A percentile compares a stretch with the other conserved stretches of the same genome.
Evolutionary conservation across 2,329 filamentous ascomycete species (phyloP).

Genomic region (Aureobasidium lini): DNA sequence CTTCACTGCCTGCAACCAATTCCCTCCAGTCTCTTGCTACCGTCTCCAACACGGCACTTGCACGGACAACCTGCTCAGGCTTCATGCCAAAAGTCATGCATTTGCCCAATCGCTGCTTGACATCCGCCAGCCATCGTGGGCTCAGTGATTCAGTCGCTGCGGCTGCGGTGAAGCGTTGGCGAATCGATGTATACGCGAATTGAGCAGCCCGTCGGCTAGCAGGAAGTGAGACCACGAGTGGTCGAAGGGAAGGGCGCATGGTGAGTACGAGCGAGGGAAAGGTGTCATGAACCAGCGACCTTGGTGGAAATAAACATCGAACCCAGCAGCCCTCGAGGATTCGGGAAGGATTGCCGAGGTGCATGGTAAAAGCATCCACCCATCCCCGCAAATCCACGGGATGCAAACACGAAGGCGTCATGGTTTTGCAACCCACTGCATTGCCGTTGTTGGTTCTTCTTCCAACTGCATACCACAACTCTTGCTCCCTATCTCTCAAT

Average conservation of each 20-base stretch:
- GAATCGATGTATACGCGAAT: neutral
- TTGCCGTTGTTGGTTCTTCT: neutral
- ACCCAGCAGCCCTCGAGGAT: neutral
- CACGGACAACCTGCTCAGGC: constrained; percentile 49
- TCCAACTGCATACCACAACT: neutral
- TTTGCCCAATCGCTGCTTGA: constrained; percentile 60
- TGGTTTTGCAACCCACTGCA: constrained; percentile 5
- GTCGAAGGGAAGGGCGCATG: neutral
- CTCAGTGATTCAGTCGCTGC: constrained; percentile 28
- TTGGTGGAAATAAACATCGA: neutral
- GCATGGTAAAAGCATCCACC: neutral
- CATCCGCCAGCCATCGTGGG: constrained; percentile 62
- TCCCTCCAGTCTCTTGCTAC: constrained; percentile 62
- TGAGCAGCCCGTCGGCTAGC: neutral
- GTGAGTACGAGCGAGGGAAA: neutral
- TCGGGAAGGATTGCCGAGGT: constrained; percentile 10
- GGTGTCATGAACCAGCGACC: neutral
- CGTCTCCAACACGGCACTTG: constrained; percentile 51
- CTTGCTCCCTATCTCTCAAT: neutral
- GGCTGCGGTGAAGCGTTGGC: neutral
- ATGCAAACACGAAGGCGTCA: constrained; percentile 2
- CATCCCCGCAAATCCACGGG: neutral
- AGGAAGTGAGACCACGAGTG: neutral
- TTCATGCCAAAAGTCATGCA: constrained; percentile 67
- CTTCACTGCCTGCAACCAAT: constrained; percentile 65